Base-by-base conservation (phyloP, 78 protist genomes). In the Dictyostelium purpureum region DNA sequence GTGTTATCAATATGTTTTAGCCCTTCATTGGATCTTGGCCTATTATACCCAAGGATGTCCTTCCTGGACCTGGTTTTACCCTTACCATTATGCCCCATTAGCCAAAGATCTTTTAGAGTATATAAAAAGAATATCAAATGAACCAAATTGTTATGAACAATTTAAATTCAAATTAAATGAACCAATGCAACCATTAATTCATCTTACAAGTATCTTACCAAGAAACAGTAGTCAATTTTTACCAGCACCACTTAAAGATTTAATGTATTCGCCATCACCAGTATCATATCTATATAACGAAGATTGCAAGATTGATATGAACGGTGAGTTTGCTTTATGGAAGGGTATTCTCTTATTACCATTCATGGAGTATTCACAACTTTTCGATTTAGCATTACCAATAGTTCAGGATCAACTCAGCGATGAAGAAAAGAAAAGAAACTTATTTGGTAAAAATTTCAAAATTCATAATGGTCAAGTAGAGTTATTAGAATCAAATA, bases 21-120 rank as follows among this genome's bases (percentile, higher is more conserved):
- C 99, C 6, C 31, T 99, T 56, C 35, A 75, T 76, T 99, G 99
- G 99, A 99, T 98, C 42, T 40, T 98, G 42, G 45, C 61, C 18
- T 99, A 99, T 90, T 99, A 99, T 94, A 96, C 95, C 52, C 79
- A 89, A 28, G 99, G 99, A n/a, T 94, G 97, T 71, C 80, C 96
- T 26, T 95, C 97, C 37, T 99, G 99, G 99, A 21, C 4, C 26
- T 99, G 99, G 99, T 99, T 37, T 87, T 99, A 93, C 77, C 99
- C 99, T 16, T 98, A 83, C 90, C 98, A 98, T 91, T 99, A 98
- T 90, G 97, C 99, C 0, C 99, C 99, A 42, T 77, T 98, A 21
- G 71, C 61, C 2, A 59, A n/a, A 19, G 92, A 85, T 45, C 35
- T 85, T 9, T 14, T 47, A 24, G 1, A 4, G 3, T 73, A 59